Evolutionary conservation across 1,284 basidiomycete genomes (phyloP), one percentile per base, ranked within the genome.

Genomic region (Austroboletus niveus): DNA sequence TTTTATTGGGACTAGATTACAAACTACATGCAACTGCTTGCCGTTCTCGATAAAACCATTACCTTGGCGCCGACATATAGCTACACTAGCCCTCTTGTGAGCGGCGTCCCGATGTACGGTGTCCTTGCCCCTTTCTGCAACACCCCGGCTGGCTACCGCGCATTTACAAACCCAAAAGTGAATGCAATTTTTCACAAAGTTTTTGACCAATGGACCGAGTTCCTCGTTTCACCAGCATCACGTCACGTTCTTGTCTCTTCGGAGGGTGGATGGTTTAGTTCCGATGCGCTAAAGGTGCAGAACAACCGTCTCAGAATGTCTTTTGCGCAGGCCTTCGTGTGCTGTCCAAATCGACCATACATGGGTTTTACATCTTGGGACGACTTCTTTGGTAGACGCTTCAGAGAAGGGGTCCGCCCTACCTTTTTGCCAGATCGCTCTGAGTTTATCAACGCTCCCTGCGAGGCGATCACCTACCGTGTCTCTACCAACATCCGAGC

Each of bases 321-420:
- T 15, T 72, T 73, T 35, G 47, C 38, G 2, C 22, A 54, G 14
- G 47, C 54, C 3, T 63, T 48, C 42, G 11, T 53, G 8, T 62
- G 60, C 39, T 1, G 54, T 20, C 54, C 51, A 0, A 46, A 51
- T 0, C 35, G 46, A 3, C 55, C 55, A 4, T 14, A 64, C 35
- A 52, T 51, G 54, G 55, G 55, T 4, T 63, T 82, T 65, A 71
- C 57, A 17, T 76, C 75, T 29, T 83, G 79, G 78, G 80, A 82
- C 53, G 74, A 75, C 51, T 82, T 80, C 65, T 82, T 84, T 65
- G 78, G 73, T 6, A 68, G 79, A 29, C 55, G 57, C 1, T 74
- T 79, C 57, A 60, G 61, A 27, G 62, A 65, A 1, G 71, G 69
- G 2, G 58, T 70, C 32, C 76, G 80, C 42, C 74, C 77, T 1